Evolutionary conservation across 169 alveolate genomes (phyloP).

Genomic region (Cryptosporidium andersoni): DNA sequence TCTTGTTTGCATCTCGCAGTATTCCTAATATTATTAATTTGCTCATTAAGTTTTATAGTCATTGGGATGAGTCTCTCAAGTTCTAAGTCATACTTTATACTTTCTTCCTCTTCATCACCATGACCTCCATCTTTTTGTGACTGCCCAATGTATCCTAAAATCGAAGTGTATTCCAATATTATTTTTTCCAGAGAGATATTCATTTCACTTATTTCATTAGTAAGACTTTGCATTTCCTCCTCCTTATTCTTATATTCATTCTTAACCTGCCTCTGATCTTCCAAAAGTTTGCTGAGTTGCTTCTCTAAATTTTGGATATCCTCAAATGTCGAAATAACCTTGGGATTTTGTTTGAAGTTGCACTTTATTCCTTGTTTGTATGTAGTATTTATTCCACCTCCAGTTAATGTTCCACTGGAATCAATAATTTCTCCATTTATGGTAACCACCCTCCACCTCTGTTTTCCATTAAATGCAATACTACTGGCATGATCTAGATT

Average conservation of each 20-base stretch:
- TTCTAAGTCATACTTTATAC: background rate
- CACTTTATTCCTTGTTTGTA: constrained; percentile 31
- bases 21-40: constrained; percentile 1
- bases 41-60: background rate
- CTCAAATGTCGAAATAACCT: constrained; percentile 14
- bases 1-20: constrained; percentile 15
- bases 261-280: background rate
- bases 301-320: constrained; percentile 21
- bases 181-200: constrained; percentile 15
- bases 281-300: constrained; percentile 12
- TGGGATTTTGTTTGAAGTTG: constrained; percentile 18
- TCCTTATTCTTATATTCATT: constrained; percentile 22
- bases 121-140: background rate
- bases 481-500: constrained; percentile 86
- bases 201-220: constrained; percentile 16
- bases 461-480: constrained; percentile 81
- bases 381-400: constrained; percentile 80
- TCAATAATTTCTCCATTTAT: constrained; percentile 92
- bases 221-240: constrained; percentile 8
- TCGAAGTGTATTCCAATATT: constrained; percentile 21
- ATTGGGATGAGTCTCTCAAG: constrained; percentile 22
- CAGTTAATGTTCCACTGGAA: constrained; percentile 92
- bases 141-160: background rate
- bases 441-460: constrained; percentile 90
- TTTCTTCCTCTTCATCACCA: background rate